Evolutionary conservation across 352 stramenopile genomes (phyloP), one percentile per base, ranked within the genome.

Genomic region (Globisporangium iwayamae): DNA sequence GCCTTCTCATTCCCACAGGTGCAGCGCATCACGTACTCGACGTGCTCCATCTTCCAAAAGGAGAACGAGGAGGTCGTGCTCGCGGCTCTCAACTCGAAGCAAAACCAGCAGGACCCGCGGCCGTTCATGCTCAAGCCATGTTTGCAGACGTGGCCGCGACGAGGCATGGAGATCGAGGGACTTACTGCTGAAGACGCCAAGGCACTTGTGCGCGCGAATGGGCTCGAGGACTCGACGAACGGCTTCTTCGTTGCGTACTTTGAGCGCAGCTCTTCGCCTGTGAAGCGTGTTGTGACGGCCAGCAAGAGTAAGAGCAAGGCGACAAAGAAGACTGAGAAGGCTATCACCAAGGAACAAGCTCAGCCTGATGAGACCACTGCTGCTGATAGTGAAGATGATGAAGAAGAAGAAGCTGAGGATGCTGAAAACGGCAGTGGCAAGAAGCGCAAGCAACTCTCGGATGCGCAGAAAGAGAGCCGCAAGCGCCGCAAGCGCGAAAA

Each of bases 241-340:
- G 96, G 96, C 22, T 99, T 99, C 73, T 99, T 99, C 68, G 95
- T 99, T 4, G 84, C 89, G 34, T 98, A 97, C 72, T 98, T 99
- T 74, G 91, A 97, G 64, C 83, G 94, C 5, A 56, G 65, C 4
- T 46, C 67, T 14, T 36, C 32, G n/a, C 38, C 45, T 1, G 59
- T 47, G 38, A 60, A 60, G 50, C 47, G 65, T 18, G 46, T 38
- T 48, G 52, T 28, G 4, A 16, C 18, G 7, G 18, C 10, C 25
- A 20, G 46, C 28, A 6, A 56, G 18, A 4, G 8, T 22, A 57
- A 36, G 2, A 9, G 48, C 28, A 62, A 52, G 20, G 50, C 28
- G 4, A 22, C 51, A 28, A 28, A 28, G 2, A 50, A 57, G 45
- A 3, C 20, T 25, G 56, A 54, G 4, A 13, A 56, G 61, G 22